phyloP scores from a whole-genome alignment of 2,329 filamentous ascomycete species.

The Iodosphaeria phyllophila region DNA sequence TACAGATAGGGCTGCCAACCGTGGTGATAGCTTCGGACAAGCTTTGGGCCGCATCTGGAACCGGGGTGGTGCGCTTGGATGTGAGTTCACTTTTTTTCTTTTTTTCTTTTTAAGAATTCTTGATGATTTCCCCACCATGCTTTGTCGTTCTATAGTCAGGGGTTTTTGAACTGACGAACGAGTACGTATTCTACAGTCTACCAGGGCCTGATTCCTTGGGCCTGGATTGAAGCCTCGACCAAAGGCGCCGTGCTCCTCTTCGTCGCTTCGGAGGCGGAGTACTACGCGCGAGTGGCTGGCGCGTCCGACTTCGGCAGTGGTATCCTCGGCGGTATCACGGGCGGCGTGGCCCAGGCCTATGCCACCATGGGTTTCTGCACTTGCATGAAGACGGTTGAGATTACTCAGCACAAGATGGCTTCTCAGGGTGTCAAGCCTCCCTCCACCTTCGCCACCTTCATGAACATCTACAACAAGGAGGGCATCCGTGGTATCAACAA shows the following conservation, averaged over 20 bases:
- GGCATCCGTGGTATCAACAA: constrained; percentile 94
- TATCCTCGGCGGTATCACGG: constrained; percentile 79
- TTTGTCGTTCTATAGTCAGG: not conserved
- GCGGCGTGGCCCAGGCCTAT: constrained; percentile 94
- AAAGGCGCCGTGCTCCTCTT: constrained; percentile 98
- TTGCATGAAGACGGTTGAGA: constrained; percentile 99
- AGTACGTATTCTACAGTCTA: constrained; percentile 47
- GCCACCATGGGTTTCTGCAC: constrained; percentile 99
- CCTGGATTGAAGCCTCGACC: constrained; percentile 99
- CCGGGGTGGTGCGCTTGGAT: constrained; percentile 83
- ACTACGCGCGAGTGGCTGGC: constrained; percentile 68
- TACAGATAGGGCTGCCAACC: constrained; percentile 94
- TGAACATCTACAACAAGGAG: constrained; percentile 89
- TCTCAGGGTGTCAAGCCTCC: constrained; percentile 65
- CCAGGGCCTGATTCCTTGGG: constrained; percentile 98
- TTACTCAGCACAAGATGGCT: constrained; percentile 93
- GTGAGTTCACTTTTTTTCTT: constrained; percentile 35
- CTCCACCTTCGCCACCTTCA: constrained; percentile 89
- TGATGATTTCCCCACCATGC: not conserved
- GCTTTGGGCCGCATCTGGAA: constrained; percentile 80
- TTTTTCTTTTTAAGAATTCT: constrained; percentile 1
- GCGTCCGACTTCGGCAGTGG: constrained; percentile 75
- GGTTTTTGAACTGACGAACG: not conserved
- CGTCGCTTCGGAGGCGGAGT: constrained; percentile 96
- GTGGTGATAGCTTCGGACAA: constrained; percentile 66